Base-by-base conservation (phyloP, 2,329 filamentous ascomycete genomes). In the Diaporthe velutina region DNA sequence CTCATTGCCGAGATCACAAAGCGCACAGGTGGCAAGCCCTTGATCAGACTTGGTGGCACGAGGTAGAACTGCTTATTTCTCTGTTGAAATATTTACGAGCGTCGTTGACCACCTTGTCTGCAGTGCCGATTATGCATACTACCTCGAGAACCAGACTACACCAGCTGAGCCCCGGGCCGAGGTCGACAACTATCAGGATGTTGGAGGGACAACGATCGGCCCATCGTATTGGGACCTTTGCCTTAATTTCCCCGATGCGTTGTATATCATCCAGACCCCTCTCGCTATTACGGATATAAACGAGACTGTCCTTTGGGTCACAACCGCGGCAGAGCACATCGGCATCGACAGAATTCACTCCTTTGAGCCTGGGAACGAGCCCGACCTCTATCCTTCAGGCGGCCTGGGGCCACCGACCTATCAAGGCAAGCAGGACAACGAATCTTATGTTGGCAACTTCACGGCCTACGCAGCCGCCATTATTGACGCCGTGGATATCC, bases 311-410 rank as follows among this genome's bases (percentile, higher is more conserved):
- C 79, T 80, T 1, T 84, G 83, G 83, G 77, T 79, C 3, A 78
- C 79, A 35, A 78, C 80, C 9, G 83, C 81, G 0, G 77, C 82
- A 0, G 75, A 79, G 4, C 74, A 61, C 8, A 79, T 84, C 40
- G 81, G 81, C 5, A 42, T 81, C 9, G 80, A 81, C 55, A 78
- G 77, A 25, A 83, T 84, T n/a, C 81, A 83, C 67, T 81, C 82
- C 6, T 83, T 84, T 42, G 81, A 83, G 75, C 78, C 80, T 2
- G 83, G 83, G 17, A 83, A 84, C 50, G 83, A 84, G 74, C 77
- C 82, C 4, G 79, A 84, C 71, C 78, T 82, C 9, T 84, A 84
- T 75, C 73, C 77, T 15, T 78, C 81, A 13, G 57, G 61, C 9
- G 81, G 75, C 71, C 77, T 84, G 2, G 78, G 79, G 7, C 83